Conservation (phyloP, 2,329 filamentous ascomycete species). For the Claviceps pazoutovae region DNA sequence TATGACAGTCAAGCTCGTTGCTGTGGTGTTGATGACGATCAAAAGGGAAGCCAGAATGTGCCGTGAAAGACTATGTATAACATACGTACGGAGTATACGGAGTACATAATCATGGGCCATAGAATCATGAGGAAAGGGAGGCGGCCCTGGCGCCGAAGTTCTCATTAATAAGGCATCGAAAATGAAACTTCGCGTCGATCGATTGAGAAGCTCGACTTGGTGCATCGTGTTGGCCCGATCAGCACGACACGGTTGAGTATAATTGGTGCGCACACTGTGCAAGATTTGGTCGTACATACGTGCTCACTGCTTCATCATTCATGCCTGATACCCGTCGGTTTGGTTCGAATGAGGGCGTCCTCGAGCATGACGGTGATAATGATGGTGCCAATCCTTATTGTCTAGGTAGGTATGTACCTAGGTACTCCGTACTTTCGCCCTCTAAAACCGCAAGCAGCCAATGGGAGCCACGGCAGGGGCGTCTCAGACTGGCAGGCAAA, state of each 20-base stretch:
- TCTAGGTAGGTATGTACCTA: not conserved
- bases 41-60: no score
- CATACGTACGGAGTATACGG: no score
- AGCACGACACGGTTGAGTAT: slow-evolving; percentile 1
- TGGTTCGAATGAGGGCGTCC: not conserved
- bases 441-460: not conserved
- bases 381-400: not conserved
- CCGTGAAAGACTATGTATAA: no score
- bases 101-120: no score
- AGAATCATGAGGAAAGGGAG: not conserved
- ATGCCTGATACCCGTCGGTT: not conserved
- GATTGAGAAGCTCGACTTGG: not conserved
- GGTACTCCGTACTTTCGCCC: not conserved
- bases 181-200: slow-evolving; percentile 4
- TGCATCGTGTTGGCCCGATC: not conserved
- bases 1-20: no score
- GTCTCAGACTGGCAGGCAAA: not conserved
- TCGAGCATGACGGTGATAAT: not conserved
- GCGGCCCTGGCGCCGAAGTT: slow-evolving; percentile 3
- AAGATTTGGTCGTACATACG: not conserved
- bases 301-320: not conserved
- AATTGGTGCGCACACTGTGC: not conserved
- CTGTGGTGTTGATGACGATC: no score
- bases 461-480: not conserved
- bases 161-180: slow-evolving; percentile 9